Base-by-base conservation (phyloP, 2,329 filamentous ascomycete genomes). In the Chlorencoelia australis region DNA sequence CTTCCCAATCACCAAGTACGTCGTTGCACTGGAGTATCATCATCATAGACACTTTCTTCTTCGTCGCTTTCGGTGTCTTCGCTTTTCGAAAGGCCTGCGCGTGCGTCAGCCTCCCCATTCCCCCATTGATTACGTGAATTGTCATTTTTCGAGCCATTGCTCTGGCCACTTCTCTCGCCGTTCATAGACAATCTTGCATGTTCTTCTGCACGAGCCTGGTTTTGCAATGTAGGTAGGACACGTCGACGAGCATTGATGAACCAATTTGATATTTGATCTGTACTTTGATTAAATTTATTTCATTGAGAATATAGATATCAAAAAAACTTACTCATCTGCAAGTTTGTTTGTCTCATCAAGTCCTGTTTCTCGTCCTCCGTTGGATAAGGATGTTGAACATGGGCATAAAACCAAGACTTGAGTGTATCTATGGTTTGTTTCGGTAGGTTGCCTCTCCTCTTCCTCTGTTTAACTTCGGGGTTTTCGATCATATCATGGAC, bases 311-410 rank as follows among this genome's bases (percentile, higher is more conserved):
- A 30, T 13, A 4, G 14, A 22, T 6, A 33, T 31, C 25, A 16
- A 30, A 25, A 28, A 31, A 25, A 73, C 76, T 65, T 68, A 75
- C 81, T 88, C 64, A 93, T 79, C 37, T 83, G 80, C 18, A 94
- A 65, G 1, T 77, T 77, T 1, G 86, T 94, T 52, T 76, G 67
- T 30, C 71, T 70, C 69, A 87, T 85, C 31, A 94, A 68, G 41
- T 82, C 74, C 54, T 88, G 75, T 60, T 94, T 93, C 62, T 93
- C 82, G 44, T 93, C 84, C 58, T 93, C 84, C 4, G 78, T 87
- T 1, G 86, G 86, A 55, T 94, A 94, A 0, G 86, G 85, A 53
- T 91, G 85, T 42, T 77, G 68, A 6, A 87, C 60, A 57, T 91
- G 82, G n/a, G 69, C 68, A 34, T 78, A 61, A 47, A 93, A 88